phyloP scores from a whole-genome alignment of 257 asterid genomes.

The Scutellaria baicalensis region DNA sequence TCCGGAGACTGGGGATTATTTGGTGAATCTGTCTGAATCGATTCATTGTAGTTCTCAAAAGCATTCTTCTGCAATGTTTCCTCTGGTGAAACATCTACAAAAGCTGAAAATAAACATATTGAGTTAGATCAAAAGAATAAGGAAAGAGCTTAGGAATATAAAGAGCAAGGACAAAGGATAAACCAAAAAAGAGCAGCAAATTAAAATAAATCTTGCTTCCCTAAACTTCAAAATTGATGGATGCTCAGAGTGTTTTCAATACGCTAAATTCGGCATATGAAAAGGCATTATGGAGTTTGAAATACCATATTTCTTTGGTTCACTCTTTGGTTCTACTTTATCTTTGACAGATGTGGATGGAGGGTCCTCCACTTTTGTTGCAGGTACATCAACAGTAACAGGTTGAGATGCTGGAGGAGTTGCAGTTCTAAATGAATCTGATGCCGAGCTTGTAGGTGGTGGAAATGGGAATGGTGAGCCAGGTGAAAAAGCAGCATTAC shows the following conservation, averaged over 20 bases:
- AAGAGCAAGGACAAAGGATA: background rate
- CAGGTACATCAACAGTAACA: slow-evolving; percentile 60
- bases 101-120: slow-evolving; percentile 48
- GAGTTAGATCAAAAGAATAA: slow-evolving; percentile 3
- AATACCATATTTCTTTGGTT: slow-evolving; percentile 39
- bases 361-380: slow-evolving; percentile 45
- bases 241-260: background rate
- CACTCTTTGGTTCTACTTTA: slow-evolving; percentile 21
- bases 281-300: background rate
- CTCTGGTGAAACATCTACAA: slow-evolving; percentile 86
- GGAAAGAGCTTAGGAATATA: background rate
- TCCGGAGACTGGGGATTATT: slow-evolving; percentile 22
- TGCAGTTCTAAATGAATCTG: slow-evolving; percentile 34
- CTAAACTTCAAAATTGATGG: background rate
- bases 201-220: background rate
- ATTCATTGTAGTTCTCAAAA: slow-evolving; percentile 65
- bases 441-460: slow-evolving; percentile 37
- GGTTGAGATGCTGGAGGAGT: slow-evolving; percentile 49
- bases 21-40: slow-evolving; percentile 37
- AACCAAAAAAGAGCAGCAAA: background rate
- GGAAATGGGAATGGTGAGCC: slow-evolving; percentile 82
- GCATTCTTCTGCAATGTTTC: slow-evolving; percentile 75
- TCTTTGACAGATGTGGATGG: slow-evolving; percentile 23
- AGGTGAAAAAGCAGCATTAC: slow-evolving; percentile 48
- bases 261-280: background rate